These are phyloP conservation scores for Cucumis sativus DNA, from an alignment of 306 rosid species.

Conservation along the genomic window Cucumber_9930_V3 NC_026659.2:3899501-3900000, in stretches of 20 bases:
- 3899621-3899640: background rate
- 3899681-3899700: constrained; percentile 40
- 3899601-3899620: too few relatives aligned
- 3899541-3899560: too few relatives aligned
- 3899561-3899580: too few relatives aligned
- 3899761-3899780: constrained; percentile 59
- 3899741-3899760: constrained; percentile 70
- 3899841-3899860: constrained; percentile 64
- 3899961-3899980: constrained; percentile 48
- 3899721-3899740: constrained; percentile 85
- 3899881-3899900: constrained; percentile 51
- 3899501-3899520: too few relatives aligned
- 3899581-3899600: too few relatives aligned
- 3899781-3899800: constrained; percentile 72
- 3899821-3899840: constrained; percentile 49
- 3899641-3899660: background rate
- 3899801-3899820: constrained; percentile 69
- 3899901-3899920: constrained; percentile 52
- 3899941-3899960: constrained; percentile 36
- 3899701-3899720: constrained; percentile 59
- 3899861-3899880: constrained; percentile 84
- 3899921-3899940: constrained; percentile 56
- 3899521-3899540: too few relatives aligned
- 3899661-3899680: constrained; percentile 26
- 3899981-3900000: constrained; percentile 43